Conservation (phyloP, 192 early-diverging fungal species). For the Linnemannia exigua region DNA sequence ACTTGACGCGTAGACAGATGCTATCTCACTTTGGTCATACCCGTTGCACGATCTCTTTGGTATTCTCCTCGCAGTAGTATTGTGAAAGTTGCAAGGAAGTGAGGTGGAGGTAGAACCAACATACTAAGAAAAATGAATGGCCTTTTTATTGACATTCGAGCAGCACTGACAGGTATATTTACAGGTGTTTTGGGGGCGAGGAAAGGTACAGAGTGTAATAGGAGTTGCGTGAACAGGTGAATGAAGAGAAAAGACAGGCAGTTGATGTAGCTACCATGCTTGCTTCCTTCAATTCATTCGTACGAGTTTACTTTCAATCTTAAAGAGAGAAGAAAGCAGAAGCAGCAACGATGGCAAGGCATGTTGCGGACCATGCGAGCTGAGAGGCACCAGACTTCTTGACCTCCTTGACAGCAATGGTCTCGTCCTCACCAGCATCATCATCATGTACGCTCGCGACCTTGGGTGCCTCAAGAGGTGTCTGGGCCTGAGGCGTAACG, state of each 20-base stretch:
- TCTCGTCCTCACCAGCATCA: neutral
- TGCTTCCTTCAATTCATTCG: neutral
- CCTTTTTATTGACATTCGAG: no score
- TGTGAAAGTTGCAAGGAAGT: no score
- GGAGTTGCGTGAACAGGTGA: no score
- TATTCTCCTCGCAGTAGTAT: no score
- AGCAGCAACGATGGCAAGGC: constrained; percentile 26
- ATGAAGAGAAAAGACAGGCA: neutral
- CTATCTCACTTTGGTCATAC: no score
- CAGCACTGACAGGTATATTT: no score
- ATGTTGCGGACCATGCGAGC: constrained; percentile 20
- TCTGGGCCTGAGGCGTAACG: neutral
- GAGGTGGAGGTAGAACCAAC: no score
- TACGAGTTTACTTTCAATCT: neutral
- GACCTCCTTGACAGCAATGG: neutral
- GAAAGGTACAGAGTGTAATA: no score
- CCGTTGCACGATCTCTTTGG: no score
- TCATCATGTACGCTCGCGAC: neutral
- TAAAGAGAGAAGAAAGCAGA: constrained; percentile 31
- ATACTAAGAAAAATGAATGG: no score
- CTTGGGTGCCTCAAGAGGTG: constrained; percentile 1
- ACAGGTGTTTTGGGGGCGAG: no score
- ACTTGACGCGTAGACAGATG: no score
- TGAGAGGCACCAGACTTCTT: constrained; percentile 3
- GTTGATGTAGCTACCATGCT: neutral